A percentile compares a stretch with the other conserved stretches of the same genome.
Evolutionary conservation across 73 alveolate species (phyloP).

Genomic region (Diophrys appendiculata): DNA sequence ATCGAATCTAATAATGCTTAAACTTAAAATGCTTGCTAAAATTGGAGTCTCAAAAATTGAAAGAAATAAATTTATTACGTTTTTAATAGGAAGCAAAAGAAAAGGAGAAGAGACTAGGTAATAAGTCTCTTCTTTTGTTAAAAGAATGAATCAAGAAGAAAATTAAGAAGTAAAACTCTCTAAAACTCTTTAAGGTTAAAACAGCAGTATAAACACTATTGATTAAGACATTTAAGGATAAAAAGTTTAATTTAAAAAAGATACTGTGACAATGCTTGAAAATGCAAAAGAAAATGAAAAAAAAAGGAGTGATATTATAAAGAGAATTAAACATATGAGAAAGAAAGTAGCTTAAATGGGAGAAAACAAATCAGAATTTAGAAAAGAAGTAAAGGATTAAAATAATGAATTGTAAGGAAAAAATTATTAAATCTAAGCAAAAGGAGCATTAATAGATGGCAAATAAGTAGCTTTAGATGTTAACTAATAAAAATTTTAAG

Average conservation of each 20-base stretch:
- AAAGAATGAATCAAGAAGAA: background rate
- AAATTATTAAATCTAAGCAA: background rate
- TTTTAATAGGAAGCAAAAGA: background rate
- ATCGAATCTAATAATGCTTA: background rate
- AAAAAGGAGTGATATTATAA: background rate
- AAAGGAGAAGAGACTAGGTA: background rate
- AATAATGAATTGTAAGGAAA: background rate
- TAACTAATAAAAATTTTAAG: background rate
- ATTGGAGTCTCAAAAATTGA: background rate
- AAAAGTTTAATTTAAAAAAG: background rate
- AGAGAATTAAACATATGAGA: background rate
- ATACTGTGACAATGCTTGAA: background rate
- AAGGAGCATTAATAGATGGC: no score
- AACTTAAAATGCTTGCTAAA: background rate
- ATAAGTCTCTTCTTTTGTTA: background rate
- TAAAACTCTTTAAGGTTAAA: background rate
- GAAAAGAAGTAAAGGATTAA: background rate
- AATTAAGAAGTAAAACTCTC: background rate
- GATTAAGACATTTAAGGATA: background rate
- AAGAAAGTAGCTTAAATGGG: background rate
- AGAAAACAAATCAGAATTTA: background rate
- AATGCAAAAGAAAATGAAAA: background rate
- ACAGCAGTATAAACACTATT: no score
- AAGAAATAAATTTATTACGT: no score
- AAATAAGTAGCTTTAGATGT: no score